Evolutionary conservation across 2,329 filamentous ascomycete species (phyloP), one percentile per base, ranked within the genome.

Genomic region (Aspergillus proliferans): DNA sequence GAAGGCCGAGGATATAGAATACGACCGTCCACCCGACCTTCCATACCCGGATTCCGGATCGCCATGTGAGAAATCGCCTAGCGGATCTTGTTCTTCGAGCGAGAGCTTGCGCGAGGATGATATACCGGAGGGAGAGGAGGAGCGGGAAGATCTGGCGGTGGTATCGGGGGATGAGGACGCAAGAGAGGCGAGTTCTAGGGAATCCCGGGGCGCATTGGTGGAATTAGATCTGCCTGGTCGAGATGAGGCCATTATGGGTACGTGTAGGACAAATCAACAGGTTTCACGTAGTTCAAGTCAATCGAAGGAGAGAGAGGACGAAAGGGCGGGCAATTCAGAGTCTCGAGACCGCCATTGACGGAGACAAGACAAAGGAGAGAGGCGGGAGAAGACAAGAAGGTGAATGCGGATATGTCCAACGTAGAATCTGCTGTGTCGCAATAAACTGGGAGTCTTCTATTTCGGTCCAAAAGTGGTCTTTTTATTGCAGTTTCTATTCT

Each of bases 21-120:
- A 95, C 15, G 88, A 87, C 54, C 92, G 86, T 22, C 19, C 15
- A 50, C 69, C 72, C 62, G 66, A 76, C 61, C 65, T 70, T 62
- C 61, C 26, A 74, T 81, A 46, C 34, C 58, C 67, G 47, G 65
- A 83, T 81, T 66, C 59, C 39, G 77, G 76, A 65, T 84, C 81
- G 47, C 68, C 59, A 49, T 72, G 65, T 7, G 67, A 60, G 34
- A n/a, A 18, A 48, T 61, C 64, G 46, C 76, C 73, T 49, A 95
- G 76, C 15, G 89, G 87, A 62, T 95, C 89, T 59, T 95, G 86
- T 62, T 87, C 84, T 64, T 92, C 88, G 62, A 95, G 84, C 38
- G 93, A 98, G 47, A 94, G 79, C 59, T 88, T 86, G 57, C 90
- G 86, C 51, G 92, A 96, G n/a, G 92, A 97, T 12, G 90, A 88